These are phyloP conservation scores for Paraurostyla sp. DNA, from an alignment of 73 alveolate genomes.

Conservation along the genomic window DNA sequence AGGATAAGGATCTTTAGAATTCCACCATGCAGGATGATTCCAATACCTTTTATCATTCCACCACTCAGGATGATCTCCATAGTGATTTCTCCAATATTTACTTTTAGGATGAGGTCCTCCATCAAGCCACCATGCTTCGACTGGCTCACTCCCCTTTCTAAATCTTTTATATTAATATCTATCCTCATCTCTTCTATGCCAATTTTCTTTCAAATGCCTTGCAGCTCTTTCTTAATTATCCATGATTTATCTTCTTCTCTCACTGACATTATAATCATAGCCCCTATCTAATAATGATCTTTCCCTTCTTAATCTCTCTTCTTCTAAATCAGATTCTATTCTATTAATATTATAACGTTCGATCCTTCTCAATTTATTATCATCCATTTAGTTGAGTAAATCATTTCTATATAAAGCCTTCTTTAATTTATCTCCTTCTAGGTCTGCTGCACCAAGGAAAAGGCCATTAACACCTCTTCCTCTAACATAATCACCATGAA, in stretches of 20 bases:
- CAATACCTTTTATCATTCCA: constrained; percentile 41
- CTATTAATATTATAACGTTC: constrained; percentile 6
- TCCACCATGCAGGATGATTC: constrained; percentile 54
- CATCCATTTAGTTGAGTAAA: constrained; percentile 48
- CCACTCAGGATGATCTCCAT: neutral
- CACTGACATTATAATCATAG: neutral
- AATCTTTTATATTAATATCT: constrained; percentile 31
- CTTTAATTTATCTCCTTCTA: constrained; percentile 20
- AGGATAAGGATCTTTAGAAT: constrained; percentile 55
- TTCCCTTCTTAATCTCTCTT: constrained; percentile 36
- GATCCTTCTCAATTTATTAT: constrained; percentile 37
- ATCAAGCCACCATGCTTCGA: constrained; percentile 53
- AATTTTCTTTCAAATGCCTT: constrained; percentile 24
- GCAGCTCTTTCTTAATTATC: constrained; percentile 48
- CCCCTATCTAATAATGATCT: neutral
- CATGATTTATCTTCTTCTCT: constrained; percentile 1
- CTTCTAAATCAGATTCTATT: constrained; percentile 12
- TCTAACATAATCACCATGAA: constrained; percentile 23
- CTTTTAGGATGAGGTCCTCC: constrained; percentile 15
- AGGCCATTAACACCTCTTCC: constrained; percentile 17
- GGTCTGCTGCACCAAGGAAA: neutral
- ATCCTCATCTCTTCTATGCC: constrained; percentile 58
- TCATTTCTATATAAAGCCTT: constrained; percentile 46
- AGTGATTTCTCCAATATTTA: constrained; percentile 1
- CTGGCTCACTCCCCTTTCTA: constrained; percentile 57